Conservation (phyloP, 495 filamentous ascomycete species). For the Lasiosphaeria ovina region DNA sequence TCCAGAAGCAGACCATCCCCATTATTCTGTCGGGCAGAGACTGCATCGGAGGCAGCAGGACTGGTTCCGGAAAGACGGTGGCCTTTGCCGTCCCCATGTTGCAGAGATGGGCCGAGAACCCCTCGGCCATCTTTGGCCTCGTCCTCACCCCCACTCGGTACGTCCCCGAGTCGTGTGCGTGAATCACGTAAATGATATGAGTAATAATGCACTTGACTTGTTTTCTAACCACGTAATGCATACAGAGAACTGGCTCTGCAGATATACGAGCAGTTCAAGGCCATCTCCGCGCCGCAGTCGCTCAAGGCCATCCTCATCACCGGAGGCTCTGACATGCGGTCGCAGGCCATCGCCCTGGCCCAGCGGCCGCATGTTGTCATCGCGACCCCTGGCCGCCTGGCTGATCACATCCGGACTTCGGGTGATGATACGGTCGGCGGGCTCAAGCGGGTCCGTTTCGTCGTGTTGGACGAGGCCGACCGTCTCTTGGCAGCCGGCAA, state of each 20-base stretch:
- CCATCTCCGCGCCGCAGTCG: conserved; percentile 79
- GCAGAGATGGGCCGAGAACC: conserved; percentile 90
- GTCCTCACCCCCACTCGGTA: conserved; percentile 87
- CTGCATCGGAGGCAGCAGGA: conserved; percentile 90
- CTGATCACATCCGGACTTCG: conserved; percentile 88
- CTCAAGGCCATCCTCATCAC: conserved; percentile 85
- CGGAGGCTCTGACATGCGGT: conserved; percentile 87
- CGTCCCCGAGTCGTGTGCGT: not conserved
- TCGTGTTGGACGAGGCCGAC: conserved; percentile 96
- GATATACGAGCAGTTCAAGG: conserved; percentile 92
- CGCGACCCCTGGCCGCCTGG: conserved; percentile 89
- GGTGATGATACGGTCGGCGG: conserved; percentile 86
- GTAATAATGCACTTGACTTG: not conserved
- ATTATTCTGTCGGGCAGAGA: conserved; percentile 86
- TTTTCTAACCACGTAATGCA: conserved; percentile 2
- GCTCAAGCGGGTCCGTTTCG: conserved; percentile 71
- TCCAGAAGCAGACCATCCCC: conserved; percentile 89
- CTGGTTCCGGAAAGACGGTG: conserved; percentile 98
- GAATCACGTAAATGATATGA: no score
- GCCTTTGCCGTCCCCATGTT: conserved; percentile 92
- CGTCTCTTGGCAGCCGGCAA: conserved; percentile 70
- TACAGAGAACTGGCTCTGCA: conserved; percentile 85
- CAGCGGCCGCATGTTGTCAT: conserved; percentile 87
- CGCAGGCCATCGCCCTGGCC: conserved; percentile 79
- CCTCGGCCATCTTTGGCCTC: conserved; percentile 83